Percentiles rank a stretch among this genome's conserved stretches.
Evolutionary conservation across 2,329 filamentous ascomycete species (phyloP).

Genomic region (Fusarium circinatum): DNA sequence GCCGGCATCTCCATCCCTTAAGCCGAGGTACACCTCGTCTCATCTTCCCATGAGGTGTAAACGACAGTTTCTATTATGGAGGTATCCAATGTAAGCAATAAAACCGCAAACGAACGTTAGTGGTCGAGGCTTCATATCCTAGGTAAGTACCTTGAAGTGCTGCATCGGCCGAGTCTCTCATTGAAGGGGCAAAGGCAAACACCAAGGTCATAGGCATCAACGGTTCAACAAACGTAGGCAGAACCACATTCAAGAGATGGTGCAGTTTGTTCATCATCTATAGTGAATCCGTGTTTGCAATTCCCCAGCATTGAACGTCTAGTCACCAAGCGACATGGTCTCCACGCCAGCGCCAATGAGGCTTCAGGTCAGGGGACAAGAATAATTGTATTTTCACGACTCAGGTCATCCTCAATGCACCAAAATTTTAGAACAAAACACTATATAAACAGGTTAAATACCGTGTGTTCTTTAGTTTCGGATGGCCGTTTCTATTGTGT

Average conservation of each 20-base stretch:
- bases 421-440: not conserved
- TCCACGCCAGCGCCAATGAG: not conserved
- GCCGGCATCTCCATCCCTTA: constrained; percentile 2
- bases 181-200: not conserved
- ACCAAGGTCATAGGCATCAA: not conserved
- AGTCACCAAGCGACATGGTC: not conserved
- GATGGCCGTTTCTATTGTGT: not conserved
- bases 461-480: too few species aligned
- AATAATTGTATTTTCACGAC: not conserved
- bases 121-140: not conserved
- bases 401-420: not conserved
- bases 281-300: not conserved
- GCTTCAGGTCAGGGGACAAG: not conserved
- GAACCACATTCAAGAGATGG: not conserved
- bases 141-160: not conserved
- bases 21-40: constrained; percentile 31
- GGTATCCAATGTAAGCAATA: too few species aligned
- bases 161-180: not conserved
- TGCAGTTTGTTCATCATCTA: not conserved
- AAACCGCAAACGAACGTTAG: not conserved
- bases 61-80: not conserved
- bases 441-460: too few species aligned
- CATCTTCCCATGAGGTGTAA: not conserved
- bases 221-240: not conserved
- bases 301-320: not conserved